Evolutionary conservation across 306 rosid genomes (phyloP), one percentile per base, ranked within the genome.

Genomic region (Canavalia gladiata): DNA sequence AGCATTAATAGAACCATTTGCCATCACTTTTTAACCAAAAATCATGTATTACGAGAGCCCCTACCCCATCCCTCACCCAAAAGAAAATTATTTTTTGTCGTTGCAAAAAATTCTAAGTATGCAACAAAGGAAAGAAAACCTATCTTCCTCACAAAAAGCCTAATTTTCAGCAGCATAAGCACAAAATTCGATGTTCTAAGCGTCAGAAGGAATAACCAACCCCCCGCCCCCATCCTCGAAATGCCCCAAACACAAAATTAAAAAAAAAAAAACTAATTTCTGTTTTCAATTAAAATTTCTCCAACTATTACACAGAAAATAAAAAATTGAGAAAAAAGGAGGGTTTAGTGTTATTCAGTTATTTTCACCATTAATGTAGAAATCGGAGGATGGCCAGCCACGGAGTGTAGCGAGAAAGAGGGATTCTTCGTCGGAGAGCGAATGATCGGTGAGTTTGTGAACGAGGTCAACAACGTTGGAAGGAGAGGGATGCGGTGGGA

Each of bases 361-460:
- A 43, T 2, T 2, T 7, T 4, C 47, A 91, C 94, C 90, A 8
- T 78, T 13, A 30, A 86, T 35, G 75, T 83, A 90, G 76, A 78
- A 92, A 3, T 59, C 63, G 4, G 88, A 75, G 52, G 88, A 88
- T 34, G 95, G 97, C 95, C 93, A 89, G 1, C 91, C 94, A 2
- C 89, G 94, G 63, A 68, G 77, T 41, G 82, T 49, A 30, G 77
- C 51, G 54, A 88, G 55, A 2, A 94, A 82, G 77, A 91, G 88
- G 2, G 87, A 57, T 60, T 90, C 97, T 47, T 89, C 92, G 3
- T 74, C 74, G 29, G 83, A 8, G 43, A 82, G 76, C 2, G 56
- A 49, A 0, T 46, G 13, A n/a, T 11, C 35, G 8, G 86, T 42
- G 49, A 89, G 42, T 6, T 76, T 88, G 1, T 87, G 85, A 0